Base-by-base conservation (phyloP, 148 eudicot species). In the Beta vulgaris region DNA sequence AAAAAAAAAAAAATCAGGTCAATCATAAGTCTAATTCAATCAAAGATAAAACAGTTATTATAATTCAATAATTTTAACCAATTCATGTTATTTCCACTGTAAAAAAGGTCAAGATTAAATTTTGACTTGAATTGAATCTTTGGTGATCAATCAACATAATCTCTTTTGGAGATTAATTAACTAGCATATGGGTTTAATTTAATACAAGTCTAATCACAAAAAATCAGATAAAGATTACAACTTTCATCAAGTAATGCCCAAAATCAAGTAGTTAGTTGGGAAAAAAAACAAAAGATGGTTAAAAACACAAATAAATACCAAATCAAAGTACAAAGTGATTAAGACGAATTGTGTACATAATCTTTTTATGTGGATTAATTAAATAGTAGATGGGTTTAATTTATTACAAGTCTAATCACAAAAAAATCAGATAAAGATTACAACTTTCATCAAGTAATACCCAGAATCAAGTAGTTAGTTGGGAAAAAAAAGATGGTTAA, bases 11-110 rank as follows among this genome's bases (percentile, higher is more conserved):
- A 21, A 26, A 62, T 48, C 14, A 62, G 29, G 77, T 62, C 76
- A 73, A 73, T 42, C 76, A 61, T 62, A 32, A 62, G 1, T 68
- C 42, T 32, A 54, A 13, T 36, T 57, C 18, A 73, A 63, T 2
- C 57, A 34, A 61, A 28, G 3, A 42, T 25, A 57, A 40, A 34
- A 55, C 37, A 37, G 9, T 7, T 19, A 13, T 31, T 6, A 67
- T 1, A 39, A 15, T 25, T 10, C 49, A 49, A 23, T 19, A 49
- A 64, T 49, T 63, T 64, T 63, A 51, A 65, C 48, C 19, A 64
- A 48, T 23, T 51, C 29, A 75, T 21, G 23, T 18, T 7, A 10
- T 4, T 32, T 49, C 32, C 61, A 15, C 25, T 7, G 1, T 0
- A 65, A 18, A 3, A 36, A 40, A 39, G 39, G 29, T 4, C n/a